Evolutionary conservation across 2,329 filamentous ascomycete genomes (phyloP).

Genomic region (Talaromyces pinophilus): DNA sequence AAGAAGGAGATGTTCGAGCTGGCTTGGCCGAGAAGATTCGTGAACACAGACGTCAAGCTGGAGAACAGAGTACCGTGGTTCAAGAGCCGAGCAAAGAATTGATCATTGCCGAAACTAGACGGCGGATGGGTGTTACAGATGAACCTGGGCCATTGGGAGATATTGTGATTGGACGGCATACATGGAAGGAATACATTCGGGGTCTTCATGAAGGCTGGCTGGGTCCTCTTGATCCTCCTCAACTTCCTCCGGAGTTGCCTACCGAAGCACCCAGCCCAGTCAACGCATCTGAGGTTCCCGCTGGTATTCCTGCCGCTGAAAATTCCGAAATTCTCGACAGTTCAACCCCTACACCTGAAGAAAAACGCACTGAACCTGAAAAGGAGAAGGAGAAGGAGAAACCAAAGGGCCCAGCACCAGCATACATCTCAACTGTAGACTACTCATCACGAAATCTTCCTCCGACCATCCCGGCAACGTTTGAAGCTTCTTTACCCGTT

Average conservation of each 20-base stretch:
- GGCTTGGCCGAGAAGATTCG: constrained; percentile 84
- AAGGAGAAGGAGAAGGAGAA: constrained; percentile 52
- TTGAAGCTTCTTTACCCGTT: constrained; percentile 72
- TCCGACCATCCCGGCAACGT: constrained; percentile 64
- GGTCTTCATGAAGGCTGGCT: constrained; percentile 96
- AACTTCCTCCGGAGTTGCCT: constrained; percentile 28
- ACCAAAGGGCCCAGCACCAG: constrained; percentile 61
- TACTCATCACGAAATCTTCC: constrained; percentile 70
- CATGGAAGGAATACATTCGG: constrained; percentile 96
- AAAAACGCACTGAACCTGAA: constrained; percentile 43
- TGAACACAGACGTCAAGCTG: constrained; percentile 61
- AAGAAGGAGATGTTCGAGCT: constrained; percentile 88
- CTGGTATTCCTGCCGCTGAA: not conserved
- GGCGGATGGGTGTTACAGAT: constrained; percentile 66
- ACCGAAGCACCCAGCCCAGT: not conserved
- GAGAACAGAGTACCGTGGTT: constrained; percentile 52
- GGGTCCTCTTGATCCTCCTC: constrained; percentile 67
- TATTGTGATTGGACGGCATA: constrained; percentile 82
- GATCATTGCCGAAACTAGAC: constrained; percentile 63
- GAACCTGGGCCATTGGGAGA: constrained; percentile 78
- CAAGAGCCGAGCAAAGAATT: constrained; percentile 57
- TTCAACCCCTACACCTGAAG: constrained; percentile 27
- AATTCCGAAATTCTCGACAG: constrained; percentile 25
- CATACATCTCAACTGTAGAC: constrained; percentile 72
- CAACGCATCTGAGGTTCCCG: constrained; percentile 28